Evolutionary conservation across 2,329 filamentous ascomycete genomes (phyloP), one percentile per base, ranked within the genome.

Genomic region (Diaporthe helianthi): DNA sequence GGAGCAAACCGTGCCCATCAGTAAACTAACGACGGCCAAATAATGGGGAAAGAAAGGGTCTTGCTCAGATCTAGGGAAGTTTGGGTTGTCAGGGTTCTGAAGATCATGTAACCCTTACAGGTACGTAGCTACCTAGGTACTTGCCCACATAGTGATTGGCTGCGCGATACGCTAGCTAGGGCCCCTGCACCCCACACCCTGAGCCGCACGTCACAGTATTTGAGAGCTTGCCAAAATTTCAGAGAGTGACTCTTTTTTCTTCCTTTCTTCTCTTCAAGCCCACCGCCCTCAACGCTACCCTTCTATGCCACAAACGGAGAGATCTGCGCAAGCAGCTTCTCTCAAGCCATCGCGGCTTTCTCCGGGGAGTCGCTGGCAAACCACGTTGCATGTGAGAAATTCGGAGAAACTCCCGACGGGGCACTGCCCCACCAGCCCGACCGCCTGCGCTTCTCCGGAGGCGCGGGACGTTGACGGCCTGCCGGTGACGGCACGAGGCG

Each of bases 281-380:
- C 90, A 88, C 90, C 91, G 90, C 89, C 87, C 86, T 89, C 90
- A 93, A 92, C 86, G 92, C 92, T 91, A 91, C 91, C 91, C 93
- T 93, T 93, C 92, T 93, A 93, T 93, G 92, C 91, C 90, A 89
- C 90, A 91, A 86, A 87, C 86, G 84, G 85, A 92, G 83, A 83
- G 74, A 77, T 67, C 73, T 77, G 78, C 79, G 77, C 74, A 75
- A 77, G 79, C 77, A 76, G 75, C 51, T 65, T 75, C 76, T 79
- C 79, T 81, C 78, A 69, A 67, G 68, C 63, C 67, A 61, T 72
- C 66, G 55, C 24, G 67, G 41, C 53, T 67, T 66, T 61, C 13
- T 67, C 65, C 52, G 65, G 33, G 33, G 26, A 36, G 8, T 44
- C 65, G 38, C 51, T 41, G 67, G 54, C 55, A 64, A 64, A 17